These are phyloP conservation scores for Endotrypanum monterogeii DNA, from an alignment of 208 protist species.

Conservation along the genomic window DNA sequence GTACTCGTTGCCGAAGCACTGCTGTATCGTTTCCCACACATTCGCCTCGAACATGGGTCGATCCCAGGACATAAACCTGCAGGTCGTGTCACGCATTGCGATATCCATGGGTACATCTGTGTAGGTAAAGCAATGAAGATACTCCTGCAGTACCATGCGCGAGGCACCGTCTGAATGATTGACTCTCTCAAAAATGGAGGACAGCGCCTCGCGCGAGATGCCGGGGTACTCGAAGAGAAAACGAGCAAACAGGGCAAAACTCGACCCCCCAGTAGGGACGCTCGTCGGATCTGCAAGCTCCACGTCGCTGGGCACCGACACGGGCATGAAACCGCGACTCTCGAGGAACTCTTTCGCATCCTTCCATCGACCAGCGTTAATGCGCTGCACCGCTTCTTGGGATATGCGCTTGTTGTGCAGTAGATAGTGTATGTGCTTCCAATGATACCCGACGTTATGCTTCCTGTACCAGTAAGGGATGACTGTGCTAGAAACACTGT, in stretches of 20 bases:
- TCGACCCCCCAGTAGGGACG: constrained; percentile 17
- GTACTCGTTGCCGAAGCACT: constrained; percentile 79
- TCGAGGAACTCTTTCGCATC: constrained; percentile 73
- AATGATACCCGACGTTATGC: constrained; percentile 70
- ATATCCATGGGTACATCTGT: constrained; percentile 75
- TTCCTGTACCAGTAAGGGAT: constrained; percentile 32
- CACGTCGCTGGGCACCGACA: constrained; percentile 11
- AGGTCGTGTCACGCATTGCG: constrained; percentile 85
- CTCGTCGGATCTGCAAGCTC: constrained; percentile 24
- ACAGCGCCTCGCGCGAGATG: constrained; percentile 62
- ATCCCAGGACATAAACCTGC: constrained; percentile 89
- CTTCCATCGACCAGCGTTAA: constrained; percentile 71
- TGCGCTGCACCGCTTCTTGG: constrained; percentile 53
- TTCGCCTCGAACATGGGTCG: constrained; percentile 89
- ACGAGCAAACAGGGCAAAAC: constrained; percentile 59
- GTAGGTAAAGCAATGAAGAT: constrained; percentile 80
- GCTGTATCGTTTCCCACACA: constrained; percentile 81
- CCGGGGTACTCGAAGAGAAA: constrained; percentile 77
- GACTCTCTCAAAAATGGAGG: constrained; percentile 78
- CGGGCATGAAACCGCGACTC: constrained; percentile 44
- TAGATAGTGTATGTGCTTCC: constrained; percentile 86
- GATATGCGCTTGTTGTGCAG: constrained; percentile 79
- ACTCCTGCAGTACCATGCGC: constrained; percentile 63
- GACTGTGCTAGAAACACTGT: constrained; percentile 1
- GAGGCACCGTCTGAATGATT: constrained; percentile 55